A percentile compares a stretch with the other conserved stretches of the same genome.
Conservation (phyloP, 2,329 filamentous ascomycete genomes). For the Calonectria montana region DNA sequence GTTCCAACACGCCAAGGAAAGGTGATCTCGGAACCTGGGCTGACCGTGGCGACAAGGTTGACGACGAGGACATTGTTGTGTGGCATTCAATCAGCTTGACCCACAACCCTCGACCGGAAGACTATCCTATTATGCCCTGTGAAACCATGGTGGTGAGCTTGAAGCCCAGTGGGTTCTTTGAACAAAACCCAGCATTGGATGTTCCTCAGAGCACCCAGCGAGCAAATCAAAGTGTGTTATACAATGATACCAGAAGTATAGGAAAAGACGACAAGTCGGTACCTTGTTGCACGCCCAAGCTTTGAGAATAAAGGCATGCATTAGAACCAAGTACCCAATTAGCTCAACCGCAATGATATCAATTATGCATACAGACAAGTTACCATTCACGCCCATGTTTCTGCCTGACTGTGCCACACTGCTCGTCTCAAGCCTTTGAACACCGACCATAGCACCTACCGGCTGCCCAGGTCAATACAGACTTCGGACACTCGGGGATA, state of each 20-base stretch:
- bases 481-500: no score
- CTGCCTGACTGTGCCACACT: no score
- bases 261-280: neutral
- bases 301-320: neutral
- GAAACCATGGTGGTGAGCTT: constrained; percentile 20
- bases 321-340: no score
- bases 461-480: no score
- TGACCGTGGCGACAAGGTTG: constrained; percentile 14
- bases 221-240: constrained; percentile 19
- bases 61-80: constrained; percentile 17
- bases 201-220: constrained; percentile 22
- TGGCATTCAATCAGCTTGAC: constrained; percentile 22
- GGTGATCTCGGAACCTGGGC: constrained; percentile 12
- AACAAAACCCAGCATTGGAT: constrained; percentile 20
- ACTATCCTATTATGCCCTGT: constrained; percentile 23
- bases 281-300: constrained; percentile 9
- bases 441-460: no score
- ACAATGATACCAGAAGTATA: neutral
- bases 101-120: constrained; percentile 18
- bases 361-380: no score
- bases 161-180: constrained; percentile 21
- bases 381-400: no score
- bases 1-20: neutral
- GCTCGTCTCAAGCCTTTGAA: no score
- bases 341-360: no score